A percentile compares a stretch with the other conserved stretches of the same genome.
phyloP scores from a whole-genome alignment of 768 basidiomycete genomes.

The Lentinus tigrinus region DNA sequence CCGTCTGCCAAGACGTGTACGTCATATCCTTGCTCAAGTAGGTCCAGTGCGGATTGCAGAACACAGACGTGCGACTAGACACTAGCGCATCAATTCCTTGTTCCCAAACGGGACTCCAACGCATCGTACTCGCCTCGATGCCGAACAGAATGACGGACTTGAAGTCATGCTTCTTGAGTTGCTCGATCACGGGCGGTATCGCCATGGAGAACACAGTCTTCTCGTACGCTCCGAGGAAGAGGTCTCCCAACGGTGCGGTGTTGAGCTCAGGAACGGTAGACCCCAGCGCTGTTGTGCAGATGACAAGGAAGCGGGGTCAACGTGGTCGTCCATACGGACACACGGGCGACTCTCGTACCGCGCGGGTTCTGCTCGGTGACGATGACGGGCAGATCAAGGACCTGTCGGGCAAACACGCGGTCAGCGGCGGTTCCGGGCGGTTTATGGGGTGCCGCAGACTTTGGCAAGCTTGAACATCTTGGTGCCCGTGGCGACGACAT shows the following conservation, averaged over 20 bases:
- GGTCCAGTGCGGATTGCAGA: slow-evolving; percentile 76
- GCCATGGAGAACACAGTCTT: slow-evolving; percentile 90
- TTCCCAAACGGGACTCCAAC: background rate
- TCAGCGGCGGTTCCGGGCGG: background rate
- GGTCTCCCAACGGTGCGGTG: slow-evolving; percentile 48
- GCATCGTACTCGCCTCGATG: slow-evolving; percentile 64
- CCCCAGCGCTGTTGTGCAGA: slow-evolving; percentile 55
- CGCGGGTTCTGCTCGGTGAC: slow-evolving; percentile 82
- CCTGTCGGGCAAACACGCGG: slow-evolving; percentile 31
- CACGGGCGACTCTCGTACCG: slow-evolving; percentile 43
- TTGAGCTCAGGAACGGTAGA: slow-evolving; percentile 63
- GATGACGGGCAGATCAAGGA: slow-evolving; percentile 70
- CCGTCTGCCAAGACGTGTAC: slow-evolving; percentile 82
- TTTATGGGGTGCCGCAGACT: slow-evolving; percentile 34
- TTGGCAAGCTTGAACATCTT: slow-evolving; percentile 79
- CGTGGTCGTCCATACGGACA: background rate
- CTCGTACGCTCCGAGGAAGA: slow-evolving; percentile 61
- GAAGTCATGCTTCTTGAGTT: slow-evolving; percentile 49
- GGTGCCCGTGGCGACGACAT: slow-evolving; percentile 64
- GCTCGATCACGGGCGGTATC: slow-evolving; percentile 57
- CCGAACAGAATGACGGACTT: slow-evolving; percentile 77
- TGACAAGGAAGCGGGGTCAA: background rate
- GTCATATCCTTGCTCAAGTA: slow-evolving; percentile 47
- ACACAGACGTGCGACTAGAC: slow-evolving; percentile 84
- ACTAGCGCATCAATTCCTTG: slow-evolving; percentile 3